Base-by-base conservation (phyloP, 2,329 filamentous ascomycete genomes). In the Apiospora hydei region DNA sequence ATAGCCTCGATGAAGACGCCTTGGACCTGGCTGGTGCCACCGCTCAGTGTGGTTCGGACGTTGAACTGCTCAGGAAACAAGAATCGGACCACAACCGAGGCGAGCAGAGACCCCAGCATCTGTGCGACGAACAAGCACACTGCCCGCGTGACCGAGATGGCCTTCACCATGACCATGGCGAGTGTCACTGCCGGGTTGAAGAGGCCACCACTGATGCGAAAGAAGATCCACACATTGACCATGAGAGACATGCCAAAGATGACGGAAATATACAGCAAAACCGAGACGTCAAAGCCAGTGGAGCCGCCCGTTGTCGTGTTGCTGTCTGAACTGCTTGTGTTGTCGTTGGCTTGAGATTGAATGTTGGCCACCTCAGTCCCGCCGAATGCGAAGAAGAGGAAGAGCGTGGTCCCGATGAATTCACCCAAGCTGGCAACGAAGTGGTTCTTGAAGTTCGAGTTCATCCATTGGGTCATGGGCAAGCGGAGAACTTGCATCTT, bases 1-100 rank as follows among this genome's bases (percentile, higher is more conserved):
- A 89, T 85, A 77, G 86, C 84, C 76, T 89, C 88, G 71, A 89
- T 87, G 77, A 89, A 88, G 34, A 89, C 77, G 16, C 88, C 88
- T 74, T 87, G 86, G 0, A 81, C 81, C 57, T 84, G 80, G 24
- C 80, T 84, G 0, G 85, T 80, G 5, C 83, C 84, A 2, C 82
- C 82, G 18, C 83, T 82, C 6, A 89, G 80, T 3, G 83, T 82
- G 3, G 87, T 89, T 13, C 78, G 78, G 14, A 88, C 86, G 30
- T 85, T 84, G 6, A 88, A 77, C 10, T 78, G 76, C 0, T 84
- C 85, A 0, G 87, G 87, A 64, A 88, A 85, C 7, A 89, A 77
- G 10, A 71, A 78, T 5, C 73, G 76, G 14, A 83, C 82, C 10
- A 84, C 74, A 41, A 79, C 82, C 1, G 83, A 78, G 0, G 82